Conservation (phyloP, 2,329 filamentous ascomycete genomes). For the Aspergillus carbonarius region DNA sequence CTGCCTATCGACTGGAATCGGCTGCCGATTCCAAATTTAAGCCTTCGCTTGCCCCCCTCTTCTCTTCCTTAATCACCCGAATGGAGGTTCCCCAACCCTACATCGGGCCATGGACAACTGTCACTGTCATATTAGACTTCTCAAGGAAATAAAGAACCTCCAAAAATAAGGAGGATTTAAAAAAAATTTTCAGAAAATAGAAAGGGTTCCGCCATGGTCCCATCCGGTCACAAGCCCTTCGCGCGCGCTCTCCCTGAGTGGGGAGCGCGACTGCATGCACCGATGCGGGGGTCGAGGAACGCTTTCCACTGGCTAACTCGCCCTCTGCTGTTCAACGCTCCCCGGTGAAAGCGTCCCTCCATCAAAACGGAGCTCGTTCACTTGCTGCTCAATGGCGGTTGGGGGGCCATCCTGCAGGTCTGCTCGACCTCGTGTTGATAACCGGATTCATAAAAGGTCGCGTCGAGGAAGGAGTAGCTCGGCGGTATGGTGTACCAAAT, state of each 20-base stretch:
- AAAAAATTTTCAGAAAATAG: no score
- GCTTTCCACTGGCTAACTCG: conserved; percentile 24
- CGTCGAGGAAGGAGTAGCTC: background rate
- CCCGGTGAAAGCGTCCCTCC: conserved; percentile 1
- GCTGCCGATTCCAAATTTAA: background rate
- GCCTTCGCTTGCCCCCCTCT: background rate
- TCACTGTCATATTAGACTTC: background rate
- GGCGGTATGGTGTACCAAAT: background rate
- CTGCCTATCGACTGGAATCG: background rate
- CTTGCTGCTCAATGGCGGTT: background rate
- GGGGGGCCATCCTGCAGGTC: background rate
- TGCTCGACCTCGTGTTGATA: conserved; percentile 2
- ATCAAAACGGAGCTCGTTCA: background rate
- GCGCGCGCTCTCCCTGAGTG: conserved; percentile 5
- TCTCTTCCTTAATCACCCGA: background rate
- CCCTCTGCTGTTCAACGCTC: conserved; percentile 12
- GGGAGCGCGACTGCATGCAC: conserved; percentile 19
- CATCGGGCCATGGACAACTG: conserved; percentile 11
- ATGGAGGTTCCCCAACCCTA: background rate
- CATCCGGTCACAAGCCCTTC: conserved; percentile 16
- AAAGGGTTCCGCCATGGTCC: conserved; percentile 5
- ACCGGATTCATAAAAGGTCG: background rate
- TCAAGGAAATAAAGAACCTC: background rate
- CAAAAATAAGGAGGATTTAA: no score
- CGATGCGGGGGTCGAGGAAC: conserved; percentile 29